phyloP scores from a whole-genome alignment of 352 stramenopile genomes.

The Phytophthora pistaciae region DNA sequence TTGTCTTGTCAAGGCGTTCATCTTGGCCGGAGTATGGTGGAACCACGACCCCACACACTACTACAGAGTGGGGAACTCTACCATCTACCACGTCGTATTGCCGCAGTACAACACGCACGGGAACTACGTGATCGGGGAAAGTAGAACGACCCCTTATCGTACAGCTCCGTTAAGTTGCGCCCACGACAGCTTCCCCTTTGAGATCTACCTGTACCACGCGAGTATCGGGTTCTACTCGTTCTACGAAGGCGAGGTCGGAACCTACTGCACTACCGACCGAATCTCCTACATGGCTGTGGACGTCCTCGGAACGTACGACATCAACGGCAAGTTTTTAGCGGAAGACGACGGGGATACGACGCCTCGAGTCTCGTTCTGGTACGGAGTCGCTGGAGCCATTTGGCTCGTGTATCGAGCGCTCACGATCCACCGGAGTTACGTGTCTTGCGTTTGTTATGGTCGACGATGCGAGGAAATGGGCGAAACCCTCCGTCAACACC shows the following conservation, averaged over 20 bases:
- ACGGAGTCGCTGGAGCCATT: not conserved
- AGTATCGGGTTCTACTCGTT: constrained; percentile 16
- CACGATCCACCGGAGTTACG: constrained; percentile 3
- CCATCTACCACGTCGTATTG: constrained; percentile 18
- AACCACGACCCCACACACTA: constrained; percentile 24
- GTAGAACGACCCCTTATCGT: not conserved
- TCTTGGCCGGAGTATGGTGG: constrained; percentile 29
- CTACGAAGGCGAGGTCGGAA: constrained; percentile 7
- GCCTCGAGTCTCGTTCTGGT: constrained; percentile 13
- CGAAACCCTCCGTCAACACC: not conserved
- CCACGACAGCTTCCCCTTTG: constrained; percentile 4
- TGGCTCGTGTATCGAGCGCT: constrained; percentile 8
- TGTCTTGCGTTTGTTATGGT: not conserved
- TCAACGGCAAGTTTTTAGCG: constrained; percentile 6
- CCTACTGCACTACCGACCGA: constrained; percentile 3
- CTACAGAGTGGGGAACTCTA: constrained; percentile 1
- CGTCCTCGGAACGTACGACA: constrained; percentile 13
- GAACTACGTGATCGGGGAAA: constrained; percentile 15
- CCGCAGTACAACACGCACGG: constrained; percentile 32
- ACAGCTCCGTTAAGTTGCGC: constrained; percentile 13
- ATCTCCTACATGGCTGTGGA: not conserved
- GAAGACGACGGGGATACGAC: constrained; percentile 7
- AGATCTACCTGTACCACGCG: constrained; percentile 10
- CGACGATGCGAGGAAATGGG: constrained; percentile 1
- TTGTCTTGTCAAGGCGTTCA: constrained; percentile 17